These are phyloP conservation scores for Silybum marianum DNA, from an alignment of 129 eudicot species.

Conservation along the genomic window DNA sequence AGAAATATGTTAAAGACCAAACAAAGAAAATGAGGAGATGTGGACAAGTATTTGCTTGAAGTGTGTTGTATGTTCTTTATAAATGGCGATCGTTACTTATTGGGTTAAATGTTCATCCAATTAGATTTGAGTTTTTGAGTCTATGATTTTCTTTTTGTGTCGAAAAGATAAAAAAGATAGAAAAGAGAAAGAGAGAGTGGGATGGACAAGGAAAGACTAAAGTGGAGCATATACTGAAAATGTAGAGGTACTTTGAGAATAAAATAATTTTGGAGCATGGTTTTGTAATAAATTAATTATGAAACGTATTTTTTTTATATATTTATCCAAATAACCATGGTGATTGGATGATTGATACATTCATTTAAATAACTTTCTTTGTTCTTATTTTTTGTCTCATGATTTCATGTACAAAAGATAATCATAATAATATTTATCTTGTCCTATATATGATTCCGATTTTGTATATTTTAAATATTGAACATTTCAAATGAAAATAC, in stretches of 20 bases:
- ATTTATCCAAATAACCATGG: not conserved
- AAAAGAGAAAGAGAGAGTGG: not conserved
- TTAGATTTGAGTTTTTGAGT: not conserved
- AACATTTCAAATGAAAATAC: no score
- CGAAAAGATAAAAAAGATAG: not conserved
- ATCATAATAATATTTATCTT: not conserved
- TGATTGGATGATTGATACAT: not conserved
- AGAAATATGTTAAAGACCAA: no score
- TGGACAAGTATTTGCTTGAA: not conserved
- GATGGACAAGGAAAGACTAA: not conserved
- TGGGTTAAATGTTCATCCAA: no score
- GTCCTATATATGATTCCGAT: not conserved
- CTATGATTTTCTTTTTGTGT: not conserved
- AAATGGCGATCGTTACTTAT: no score
- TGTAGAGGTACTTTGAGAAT: not conserved
- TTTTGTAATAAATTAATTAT: not conserved
- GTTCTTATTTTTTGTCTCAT: not conserved
- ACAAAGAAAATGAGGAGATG: no score
- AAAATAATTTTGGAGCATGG: not conserved
- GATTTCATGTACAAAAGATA: not conserved
- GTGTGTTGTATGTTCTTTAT: no score
- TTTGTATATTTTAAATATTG: no score
- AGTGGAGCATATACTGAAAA: not conserved
- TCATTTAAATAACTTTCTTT: not conserved
- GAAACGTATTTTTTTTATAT: not conserved